A percentile compares a stretch with the other conserved stretches of the same genome.
Conservation (phyloP, 2,329 filamentous ascomycete genomes). For the Beauveria brongniartii region DNA sequence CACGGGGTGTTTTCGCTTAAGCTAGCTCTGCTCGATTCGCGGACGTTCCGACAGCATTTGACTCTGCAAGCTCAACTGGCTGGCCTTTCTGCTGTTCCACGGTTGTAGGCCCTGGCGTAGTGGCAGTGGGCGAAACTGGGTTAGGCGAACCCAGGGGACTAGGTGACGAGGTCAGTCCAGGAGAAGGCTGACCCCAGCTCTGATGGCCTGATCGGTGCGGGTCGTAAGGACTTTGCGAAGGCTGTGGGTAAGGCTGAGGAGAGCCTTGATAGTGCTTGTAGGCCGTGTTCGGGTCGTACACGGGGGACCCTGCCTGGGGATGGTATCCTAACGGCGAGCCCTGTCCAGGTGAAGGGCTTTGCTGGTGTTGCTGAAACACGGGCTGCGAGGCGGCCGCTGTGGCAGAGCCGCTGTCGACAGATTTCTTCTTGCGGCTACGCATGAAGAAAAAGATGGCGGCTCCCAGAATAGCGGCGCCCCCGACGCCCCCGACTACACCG, state of each 20-base stretch:
- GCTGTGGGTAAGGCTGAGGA: not conserved
- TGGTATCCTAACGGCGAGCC: not conserved
- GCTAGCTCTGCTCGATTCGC: conserved; percentile 5
- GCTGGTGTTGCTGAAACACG: not conserved
- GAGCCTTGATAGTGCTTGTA: not conserved
- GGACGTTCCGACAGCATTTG: not conserved
- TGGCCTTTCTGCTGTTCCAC: not conserved
- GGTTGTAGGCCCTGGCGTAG: not conserved
- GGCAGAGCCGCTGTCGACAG: not conserved
- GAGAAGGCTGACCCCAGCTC: not conserved
- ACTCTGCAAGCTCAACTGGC: not conserved
- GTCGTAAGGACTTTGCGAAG: not conserved
- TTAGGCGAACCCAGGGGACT: not conserved
- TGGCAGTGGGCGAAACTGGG: not conserved
- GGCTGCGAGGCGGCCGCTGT: not conserved
- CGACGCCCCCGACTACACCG: conserved; percentile 3
- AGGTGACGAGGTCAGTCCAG: not conserved
- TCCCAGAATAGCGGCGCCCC: not conserved
- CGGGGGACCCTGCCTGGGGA: not conserved
- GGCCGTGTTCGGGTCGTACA: conserved; percentile 2
- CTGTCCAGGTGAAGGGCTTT: not conserved
- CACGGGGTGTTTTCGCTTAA: not conserved
- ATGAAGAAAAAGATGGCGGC: conserved; percentile 5
- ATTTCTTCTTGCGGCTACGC: not conserved
- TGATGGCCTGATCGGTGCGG: not conserved